These are phyloP conservation scores for Pyrenophora tritici-repentis DNA, from an alignment of 2,329 filamentous ascomycete species.

Conservation along the genomic window DNA sequence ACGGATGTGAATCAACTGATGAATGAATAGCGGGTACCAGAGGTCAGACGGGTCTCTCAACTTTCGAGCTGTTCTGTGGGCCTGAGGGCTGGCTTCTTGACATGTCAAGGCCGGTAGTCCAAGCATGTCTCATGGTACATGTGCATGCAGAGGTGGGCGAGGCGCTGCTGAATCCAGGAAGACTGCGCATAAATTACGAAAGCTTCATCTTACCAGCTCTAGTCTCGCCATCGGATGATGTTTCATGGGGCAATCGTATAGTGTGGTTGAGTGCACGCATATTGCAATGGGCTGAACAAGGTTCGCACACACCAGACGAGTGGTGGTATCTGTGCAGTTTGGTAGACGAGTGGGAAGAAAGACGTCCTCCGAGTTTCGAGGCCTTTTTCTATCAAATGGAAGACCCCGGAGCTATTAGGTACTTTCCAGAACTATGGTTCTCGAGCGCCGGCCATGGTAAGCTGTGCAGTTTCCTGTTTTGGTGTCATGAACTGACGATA, in stretches of 20 bases:
- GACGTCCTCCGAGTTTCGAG: slow-evolving; percentile 20
- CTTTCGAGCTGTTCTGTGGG: slow-evolving; percentile 22
- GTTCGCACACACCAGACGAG: slow-evolving; percentile 4
- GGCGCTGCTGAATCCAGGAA: slow-evolving; percentile 15
- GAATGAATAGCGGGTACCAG: slow-evolving; percentile 20
- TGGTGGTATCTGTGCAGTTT: slow-evolving; percentile 16
- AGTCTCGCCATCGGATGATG: slow-evolving; percentile 12
- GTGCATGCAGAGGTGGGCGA: slow-evolving; percentile 24
- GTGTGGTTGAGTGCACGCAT: slow-evolving; percentile 25
- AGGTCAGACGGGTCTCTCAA: slow-evolving; percentile 21
- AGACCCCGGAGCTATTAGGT: background rate
- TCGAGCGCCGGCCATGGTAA: slow-evolving; percentile 20
- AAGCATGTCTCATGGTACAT: slow-evolving; percentile 25
- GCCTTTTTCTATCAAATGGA: slow-evolving; percentile 20
- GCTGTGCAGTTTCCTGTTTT: background rate
- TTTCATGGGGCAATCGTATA: slow-evolving; percentile 24
- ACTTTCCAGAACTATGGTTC: slow-evolving; percentile 25
- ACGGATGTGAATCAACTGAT: slow-evolving; percentile 2
- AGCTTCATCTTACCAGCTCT: slow-evolving; percentile 11
- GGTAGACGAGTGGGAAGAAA: slow-evolving; percentile 27
- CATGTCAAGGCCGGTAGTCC: slow-evolving; percentile 18
- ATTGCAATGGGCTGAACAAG: slow-evolving; percentile 18
- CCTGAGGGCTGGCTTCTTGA: slow-evolving; percentile 19
- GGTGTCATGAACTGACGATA: background rate
- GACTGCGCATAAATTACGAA: slow-evolving; percentile 20